Conservation (phyloP, 164 flowering plant species). For the Paratinospora sagittata region DNA sequence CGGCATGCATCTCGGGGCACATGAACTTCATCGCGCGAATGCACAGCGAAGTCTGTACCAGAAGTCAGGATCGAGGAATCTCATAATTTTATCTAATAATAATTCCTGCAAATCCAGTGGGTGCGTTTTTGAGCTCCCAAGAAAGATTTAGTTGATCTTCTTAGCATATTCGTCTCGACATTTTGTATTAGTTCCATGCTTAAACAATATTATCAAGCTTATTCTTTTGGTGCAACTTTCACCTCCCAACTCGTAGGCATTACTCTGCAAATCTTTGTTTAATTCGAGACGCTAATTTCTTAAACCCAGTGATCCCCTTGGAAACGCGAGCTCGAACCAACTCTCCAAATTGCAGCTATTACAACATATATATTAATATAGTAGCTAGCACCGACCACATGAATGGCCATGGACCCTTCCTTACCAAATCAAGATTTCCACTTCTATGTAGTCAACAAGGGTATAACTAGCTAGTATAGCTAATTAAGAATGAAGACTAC, state of each 20-base stretch:
- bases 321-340: not conserved
- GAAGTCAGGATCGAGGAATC: conserved; percentile 14
- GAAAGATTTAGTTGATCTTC: conserved; percentile 16
- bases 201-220: not conserved
- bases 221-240: not conserved
- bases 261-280: not conserved
- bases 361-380: no score
- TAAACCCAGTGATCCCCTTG: not conserved
- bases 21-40: conserved; percentile 21
- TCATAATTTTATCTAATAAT: conserved; percentile 15
- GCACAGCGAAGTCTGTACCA: conserved; percentile 18
- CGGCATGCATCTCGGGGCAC: conserved; percentile 22
- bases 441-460: no score
- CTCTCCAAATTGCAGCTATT: no score
- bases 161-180: not conserved
- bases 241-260: not conserved
- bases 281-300: not conserved
- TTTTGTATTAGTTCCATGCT: not conserved
- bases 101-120: conserved; percentile 13
- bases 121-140: conserved; percentile 10
- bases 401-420: no score
- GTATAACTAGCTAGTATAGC: no score
- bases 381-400: no score
- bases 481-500: no score
- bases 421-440: no score